phyloP scores from a whole-genome alignment of 495 filamentous ascomycete species.

The Parachaetomium inaequale region DNA sequence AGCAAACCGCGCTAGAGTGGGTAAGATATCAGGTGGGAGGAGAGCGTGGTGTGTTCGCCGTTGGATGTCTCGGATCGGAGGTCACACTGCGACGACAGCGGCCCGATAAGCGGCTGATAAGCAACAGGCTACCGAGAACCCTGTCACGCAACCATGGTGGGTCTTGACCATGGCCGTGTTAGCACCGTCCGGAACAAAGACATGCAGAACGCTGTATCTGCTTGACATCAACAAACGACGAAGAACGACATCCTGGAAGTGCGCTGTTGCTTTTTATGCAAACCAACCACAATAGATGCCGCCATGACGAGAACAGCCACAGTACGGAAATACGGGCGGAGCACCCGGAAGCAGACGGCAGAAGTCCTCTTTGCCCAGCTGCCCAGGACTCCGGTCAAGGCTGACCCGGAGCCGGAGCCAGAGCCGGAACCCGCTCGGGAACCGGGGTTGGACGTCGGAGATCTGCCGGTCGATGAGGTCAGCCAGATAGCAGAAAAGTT shows the following conservation, averaged over 20 bases:
- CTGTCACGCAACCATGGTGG: too few relatives aligned
- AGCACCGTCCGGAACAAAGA: too few relatives aligned
- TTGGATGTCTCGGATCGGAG: background rate
- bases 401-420: background rate
- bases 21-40: background rate
- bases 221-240: too few relatives aligned
- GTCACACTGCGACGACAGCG: background rate
- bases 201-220: background rate
- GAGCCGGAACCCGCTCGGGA: background rate
- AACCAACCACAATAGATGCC: too few relatives aligned
- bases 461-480: background rate
- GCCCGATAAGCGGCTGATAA: background rate
- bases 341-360: slow-evolving; percentile 34
- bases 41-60: background rate
- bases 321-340: slow-evolving; percentile 45
- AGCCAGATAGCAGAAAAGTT: slow-evolving; percentile 1
- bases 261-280: too few relatives aligned
- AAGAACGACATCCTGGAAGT: background rate
- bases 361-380: slow-evolving; percentile 44
- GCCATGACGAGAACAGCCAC: slow-evolving; percentile 36
- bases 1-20: background rate
- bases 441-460: background rate
- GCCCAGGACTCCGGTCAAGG: slow-evolving; percentile 36
- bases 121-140: background rate
- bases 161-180: too few relatives aligned